These are phyloP conservation scores for Thelonectria rubi DNA, from an alignment of 2,329 filamentous ascomycete genomes.

Conservation along the genomic window DNA sequence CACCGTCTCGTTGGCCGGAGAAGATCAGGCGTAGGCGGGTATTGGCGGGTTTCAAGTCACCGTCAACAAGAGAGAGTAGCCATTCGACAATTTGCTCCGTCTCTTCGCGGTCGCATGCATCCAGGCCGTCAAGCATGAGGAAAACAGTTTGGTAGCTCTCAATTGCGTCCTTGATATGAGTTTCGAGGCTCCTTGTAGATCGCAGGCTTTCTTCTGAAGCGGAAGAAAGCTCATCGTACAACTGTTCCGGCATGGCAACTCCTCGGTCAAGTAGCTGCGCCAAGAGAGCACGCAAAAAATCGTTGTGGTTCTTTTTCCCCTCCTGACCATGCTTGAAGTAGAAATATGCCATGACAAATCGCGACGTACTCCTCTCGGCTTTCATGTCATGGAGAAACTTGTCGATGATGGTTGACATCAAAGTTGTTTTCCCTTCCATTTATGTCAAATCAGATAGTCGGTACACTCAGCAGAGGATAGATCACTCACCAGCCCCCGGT, in stretches of 20 bases:
- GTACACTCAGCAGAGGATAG: neutral
- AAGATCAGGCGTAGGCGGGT: slow-evolving; percentile 17
- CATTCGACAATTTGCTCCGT: slow-evolving; percentile 1
- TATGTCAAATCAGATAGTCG: neutral
- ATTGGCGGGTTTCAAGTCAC: neutral
- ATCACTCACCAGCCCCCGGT: slow-evolving; percentile 20
- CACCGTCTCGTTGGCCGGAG: slow-evolving; percentile 22
- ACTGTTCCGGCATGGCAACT: neutral
- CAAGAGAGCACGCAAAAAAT: slow-evolving; percentile 8
- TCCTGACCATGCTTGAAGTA: slow-evolving; percentile 19
- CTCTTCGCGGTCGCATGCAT: slow-evolving; percentile 16
- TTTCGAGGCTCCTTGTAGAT: slow-evolving; percentile 9
- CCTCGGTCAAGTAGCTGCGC: slow-evolving; percentile 10
- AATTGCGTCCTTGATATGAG: neutral
- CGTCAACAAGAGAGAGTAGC: slow-evolving; percentile 4
- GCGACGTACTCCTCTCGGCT: neutral
- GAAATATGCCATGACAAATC: slow-evolving; percentile 10
- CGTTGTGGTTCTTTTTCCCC: slow-evolving; percentile 8
- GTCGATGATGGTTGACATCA: slow-evolving; percentile 16
- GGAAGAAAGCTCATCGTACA: neutral
- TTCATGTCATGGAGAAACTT: slow-evolving; percentile 1
- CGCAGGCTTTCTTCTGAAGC: slow-evolving; percentile 5
- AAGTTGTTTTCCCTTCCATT: slow-evolving; percentile 22
- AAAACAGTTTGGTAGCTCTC: neutral
- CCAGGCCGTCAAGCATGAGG: slow-evolving; percentile 22